These are phyloP conservation scores for Millerozyma miso DNA, from an alignment of 805 yeast genomes.

Conservation along the genomic window DNA sequence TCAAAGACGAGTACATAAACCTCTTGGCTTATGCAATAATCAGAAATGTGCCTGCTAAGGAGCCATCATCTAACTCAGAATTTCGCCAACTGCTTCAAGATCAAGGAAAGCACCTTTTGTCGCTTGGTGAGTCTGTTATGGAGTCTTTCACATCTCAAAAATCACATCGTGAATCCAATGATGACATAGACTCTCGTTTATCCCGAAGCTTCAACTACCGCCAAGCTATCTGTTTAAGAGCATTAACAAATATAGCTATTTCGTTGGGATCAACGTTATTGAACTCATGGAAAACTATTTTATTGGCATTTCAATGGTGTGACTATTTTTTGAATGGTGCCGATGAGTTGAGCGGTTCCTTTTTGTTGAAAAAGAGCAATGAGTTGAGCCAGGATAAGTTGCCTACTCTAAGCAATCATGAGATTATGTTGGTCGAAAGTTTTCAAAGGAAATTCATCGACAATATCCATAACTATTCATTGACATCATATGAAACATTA, in stretches of 20 bases:
- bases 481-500: slow-evolving; percentile 46
- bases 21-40: slow-evolving; percentile 25
- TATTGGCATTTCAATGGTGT: slow-evolving; percentile 73
- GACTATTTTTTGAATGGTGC: slow-evolving; percentile 65
- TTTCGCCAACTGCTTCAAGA: slow-evolving; percentile 9
- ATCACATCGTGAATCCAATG: slow-evolving; percentile 21
- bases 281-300: slow-evolving; percentile 58
- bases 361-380: slow-evolving; percentile 28
- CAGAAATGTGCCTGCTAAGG: slow-evolving; percentile 8
- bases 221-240: slow-evolving; percentile 73
- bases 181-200: neutral
- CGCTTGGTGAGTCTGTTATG: slow-evolving; percentile 50
- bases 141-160: slow-evolving; percentile 44
- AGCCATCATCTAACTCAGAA: neutral
- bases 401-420: slow-evolving; percentile 41
- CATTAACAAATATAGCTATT: slow-evolving; percentile 68
- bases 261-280: slow-evolving; percentile 76
- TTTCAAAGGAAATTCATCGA: slow-evolving; percentile 61
- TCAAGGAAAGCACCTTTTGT: slow-evolving; percentile 32
- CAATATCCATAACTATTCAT: slow-evolving; percentile 53
- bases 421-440: slow-evolving; percentile 47
- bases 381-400: slow-evolving; percentile 14
- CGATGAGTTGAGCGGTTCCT: slow-evolving; percentile 26
- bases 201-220: slow-evolving; percentile 50
- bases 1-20: slow-evolving; percentile 49